These are phyloP conservation scores for Globisporangium barbulae DNA, from an alignment of 352 stramenopile species.

Conservation along the genomic window DNA sequence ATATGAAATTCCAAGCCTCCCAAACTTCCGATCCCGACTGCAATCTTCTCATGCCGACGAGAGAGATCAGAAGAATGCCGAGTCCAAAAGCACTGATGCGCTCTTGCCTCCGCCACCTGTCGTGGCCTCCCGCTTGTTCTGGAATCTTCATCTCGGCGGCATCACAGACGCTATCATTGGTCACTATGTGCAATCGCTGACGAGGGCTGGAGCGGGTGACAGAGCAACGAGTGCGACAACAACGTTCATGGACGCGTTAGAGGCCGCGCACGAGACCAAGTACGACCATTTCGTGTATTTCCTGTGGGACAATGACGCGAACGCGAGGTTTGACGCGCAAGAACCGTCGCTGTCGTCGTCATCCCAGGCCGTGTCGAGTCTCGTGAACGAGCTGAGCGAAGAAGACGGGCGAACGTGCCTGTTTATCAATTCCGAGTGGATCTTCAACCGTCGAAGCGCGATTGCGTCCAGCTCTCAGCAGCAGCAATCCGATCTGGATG, in stretches of 20 bases:
- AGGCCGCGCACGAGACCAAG: slow-evolving; percentile 31
- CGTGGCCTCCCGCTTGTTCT: slow-evolving; percentile 37
- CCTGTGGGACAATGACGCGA: slow-evolving; percentile 24
- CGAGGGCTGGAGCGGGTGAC: slow-evolving; percentile 10
- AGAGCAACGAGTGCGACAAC: slow-evolving; percentile 23
- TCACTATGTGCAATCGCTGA: slow-evolving; percentile 4
- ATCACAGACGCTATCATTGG: background rate
- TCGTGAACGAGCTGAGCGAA: slow-evolving; percentile 30
- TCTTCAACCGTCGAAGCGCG: background rate
- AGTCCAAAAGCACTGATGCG: background rate
- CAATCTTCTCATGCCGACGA: background rate
- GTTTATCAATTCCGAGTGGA: slow-evolving; percentile 22
- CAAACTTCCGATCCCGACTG: background rate
- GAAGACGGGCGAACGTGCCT: slow-evolving; percentile 35
- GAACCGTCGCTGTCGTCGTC: background rate
- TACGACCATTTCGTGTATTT: slow-evolving; percentile 61
- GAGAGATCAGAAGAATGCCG: background rate
- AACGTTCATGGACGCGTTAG: slow-evolving; percentile 27
- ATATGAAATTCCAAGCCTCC: background rate
- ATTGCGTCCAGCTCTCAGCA: background rate
- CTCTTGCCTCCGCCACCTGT: background rate
- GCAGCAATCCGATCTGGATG: slow-evolving; percentile 10
- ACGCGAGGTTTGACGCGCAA: slow-evolving; percentile 12
- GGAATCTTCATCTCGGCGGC: slow-evolving; percentile 51
- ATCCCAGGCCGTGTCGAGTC: background rate